Evolutionary conservation across 306 rosid genomes (phyloP).

Genomic region (Quillaja saponaria): DNA sequence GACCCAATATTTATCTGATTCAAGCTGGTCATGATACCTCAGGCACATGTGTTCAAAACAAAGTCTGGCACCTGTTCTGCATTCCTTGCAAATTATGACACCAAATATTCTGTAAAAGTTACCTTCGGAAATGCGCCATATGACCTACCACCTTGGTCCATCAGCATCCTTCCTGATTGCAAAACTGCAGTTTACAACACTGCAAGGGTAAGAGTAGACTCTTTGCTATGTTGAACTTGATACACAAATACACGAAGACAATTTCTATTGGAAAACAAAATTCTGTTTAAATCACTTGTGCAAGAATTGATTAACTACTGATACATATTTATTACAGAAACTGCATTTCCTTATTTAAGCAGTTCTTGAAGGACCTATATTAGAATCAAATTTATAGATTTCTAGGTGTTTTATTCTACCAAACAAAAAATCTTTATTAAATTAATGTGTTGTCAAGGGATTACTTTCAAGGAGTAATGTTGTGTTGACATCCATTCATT

Average conservation of each 20-base stretch:
- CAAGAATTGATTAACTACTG: neutral
- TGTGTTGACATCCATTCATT: too few species aligned
- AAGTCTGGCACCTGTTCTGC: constrained; percentile 67
- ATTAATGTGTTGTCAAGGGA: constrained; percentile 4
- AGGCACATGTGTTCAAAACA: constrained; percentile 76
- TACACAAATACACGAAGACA: neutral
- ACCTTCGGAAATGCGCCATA: constrained; percentile 61
- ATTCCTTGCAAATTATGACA: constrained; percentile 79
- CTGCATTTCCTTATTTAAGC: neutral
- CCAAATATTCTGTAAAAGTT: constrained; percentile 48
- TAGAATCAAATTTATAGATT: too few species aligned
- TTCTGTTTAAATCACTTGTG: constrained; percentile 7
- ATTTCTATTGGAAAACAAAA: neutral
- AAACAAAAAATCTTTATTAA: neutral
- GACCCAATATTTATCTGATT: constrained; percentile 17
- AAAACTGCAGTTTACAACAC: constrained; percentile 77
- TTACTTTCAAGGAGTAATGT: constrained; percentile 8
- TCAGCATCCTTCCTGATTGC: constrained; percentile 96
- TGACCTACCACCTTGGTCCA: constrained; percentile 88
- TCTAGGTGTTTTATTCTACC: neutral
- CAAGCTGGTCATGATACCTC: constrained; percentile 17
- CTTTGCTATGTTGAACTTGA: neutral
- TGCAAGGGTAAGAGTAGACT: constrained; percentile 61
- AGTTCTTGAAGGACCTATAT: neutral
- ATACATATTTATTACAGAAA: constrained; percentile 2